Conservation (phyloP, 2,329 filamentous ascomycete species). For the Trichoderma breve region DNA sequence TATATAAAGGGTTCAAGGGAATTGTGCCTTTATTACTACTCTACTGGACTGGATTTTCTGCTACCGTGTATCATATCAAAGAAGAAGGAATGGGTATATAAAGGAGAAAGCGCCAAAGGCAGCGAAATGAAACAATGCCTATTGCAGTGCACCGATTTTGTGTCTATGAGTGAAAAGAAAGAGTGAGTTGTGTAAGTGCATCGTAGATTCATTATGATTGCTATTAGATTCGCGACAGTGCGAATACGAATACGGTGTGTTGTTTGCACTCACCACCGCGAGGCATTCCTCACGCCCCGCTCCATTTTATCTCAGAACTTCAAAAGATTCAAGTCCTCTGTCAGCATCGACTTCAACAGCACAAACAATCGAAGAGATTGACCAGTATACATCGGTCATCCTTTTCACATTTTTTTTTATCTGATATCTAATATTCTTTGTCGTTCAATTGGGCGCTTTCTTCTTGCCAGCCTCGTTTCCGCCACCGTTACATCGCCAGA, state of each 20-base stretch:
- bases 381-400: background rate
- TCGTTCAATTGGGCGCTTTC: background rate
- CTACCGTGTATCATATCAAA: conserved; percentile 31
- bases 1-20: conserved; percentile 23
- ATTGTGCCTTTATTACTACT: conserved; percentile 15
- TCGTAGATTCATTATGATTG: background rate
- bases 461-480: background rate
- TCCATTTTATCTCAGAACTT: background rate
- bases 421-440: background rate
- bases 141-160: background rate
- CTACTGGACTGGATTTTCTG: conserved; percentile 24
- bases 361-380: background rate
- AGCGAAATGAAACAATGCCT: conserved; percentile 12
- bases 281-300: background rate
- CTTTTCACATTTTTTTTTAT: background rate
- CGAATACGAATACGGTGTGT: background rate
- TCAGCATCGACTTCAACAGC: background rate
- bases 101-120: background rate
- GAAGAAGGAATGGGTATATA: conserved; percentile 1
- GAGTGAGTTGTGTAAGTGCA: background rate
- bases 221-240: background rate
- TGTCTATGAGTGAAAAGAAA: background rate
- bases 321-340: background rate
- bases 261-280: background rate
- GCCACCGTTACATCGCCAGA: background rate